Evolutionary conservation across 2,329 filamentous ascomycete species (phyloP).

Genomic region (Aureobasidium sp.): DNA sequence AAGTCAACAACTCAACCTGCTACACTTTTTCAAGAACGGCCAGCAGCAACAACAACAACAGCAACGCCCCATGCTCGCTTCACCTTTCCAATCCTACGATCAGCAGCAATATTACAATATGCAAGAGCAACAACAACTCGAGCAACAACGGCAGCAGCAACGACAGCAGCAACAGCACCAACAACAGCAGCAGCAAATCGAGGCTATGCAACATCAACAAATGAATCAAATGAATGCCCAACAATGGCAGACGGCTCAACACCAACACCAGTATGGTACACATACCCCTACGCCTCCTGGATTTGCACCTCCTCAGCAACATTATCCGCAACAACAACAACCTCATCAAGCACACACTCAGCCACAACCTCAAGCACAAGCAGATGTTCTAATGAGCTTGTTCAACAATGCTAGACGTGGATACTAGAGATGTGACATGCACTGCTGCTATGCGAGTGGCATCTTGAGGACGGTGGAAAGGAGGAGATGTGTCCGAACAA

Average conservation of each 20-base stretch:
- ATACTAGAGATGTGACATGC: background rate
- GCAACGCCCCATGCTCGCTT: constrained; percentile 7
- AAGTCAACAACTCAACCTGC: constrained; percentile 20
- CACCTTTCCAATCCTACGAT: background rate
- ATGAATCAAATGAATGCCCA: background rate
- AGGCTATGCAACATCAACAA: constrained; percentile 1
- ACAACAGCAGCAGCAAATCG: background rate
- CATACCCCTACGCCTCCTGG: background rate
- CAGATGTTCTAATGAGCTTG: constrained; percentile 7
- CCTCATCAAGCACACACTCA: background rate
- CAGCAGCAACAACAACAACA: background rate
- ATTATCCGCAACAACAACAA: background rate
- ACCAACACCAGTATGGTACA: background rate
- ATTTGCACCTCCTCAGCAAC: background rate
- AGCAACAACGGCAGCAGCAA: background rate
- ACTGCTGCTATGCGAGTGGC: background rate
- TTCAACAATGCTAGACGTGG: constrained; percentile 13
- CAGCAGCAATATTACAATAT: background rate
- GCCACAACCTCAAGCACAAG: background rate
- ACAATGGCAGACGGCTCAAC: background rate
- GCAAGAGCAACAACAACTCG: background rate
- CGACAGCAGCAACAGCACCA: background rate
- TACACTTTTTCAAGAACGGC: constrained; percentile 25
- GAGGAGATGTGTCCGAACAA: background rate
- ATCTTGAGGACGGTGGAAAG: background rate